Evolutionary conservation across 1,139 yeast species (phyloP).

Genomic region (Protomyces inouyei): DNA sequence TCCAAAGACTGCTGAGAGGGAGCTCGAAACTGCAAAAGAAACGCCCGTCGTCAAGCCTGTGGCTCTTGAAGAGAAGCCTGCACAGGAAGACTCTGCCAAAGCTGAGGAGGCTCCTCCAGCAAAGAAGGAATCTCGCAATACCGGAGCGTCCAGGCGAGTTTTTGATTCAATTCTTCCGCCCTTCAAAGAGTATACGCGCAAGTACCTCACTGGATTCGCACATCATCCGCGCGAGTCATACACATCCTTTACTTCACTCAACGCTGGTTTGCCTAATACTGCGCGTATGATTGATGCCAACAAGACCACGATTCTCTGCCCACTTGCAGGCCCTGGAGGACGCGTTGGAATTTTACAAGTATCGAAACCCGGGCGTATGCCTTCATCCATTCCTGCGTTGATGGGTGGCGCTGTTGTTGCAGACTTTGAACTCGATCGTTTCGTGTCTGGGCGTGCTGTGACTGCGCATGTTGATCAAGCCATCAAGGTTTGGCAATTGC

Average conservation of each 20-base stretch:
- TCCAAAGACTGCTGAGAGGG: neutral
- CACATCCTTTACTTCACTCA: slow-evolving; percentile 18
- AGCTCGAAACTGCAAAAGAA: neutral
- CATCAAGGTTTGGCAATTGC: slow-evolving; percentile 15
- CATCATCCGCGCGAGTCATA: slow-evolving; percentile 21
- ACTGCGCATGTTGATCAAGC: slow-evolving; percentile 19
- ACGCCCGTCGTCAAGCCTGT: neutral
- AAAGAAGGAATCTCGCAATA: neutral
- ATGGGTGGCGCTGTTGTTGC: slow-evolving; percentile 22
- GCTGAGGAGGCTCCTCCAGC: neutral
- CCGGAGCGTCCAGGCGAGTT: neutral
- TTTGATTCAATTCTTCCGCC: neutral
- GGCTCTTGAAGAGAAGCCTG: neutral
- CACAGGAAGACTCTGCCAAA: neutral
- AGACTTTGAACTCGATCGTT: slow-evolving; percentile 17
- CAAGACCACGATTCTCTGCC: slow-evolving; percentile 1
- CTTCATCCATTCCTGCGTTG: slow-evolving; percentile 7
- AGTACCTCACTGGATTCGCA: slow-evolving; percentile 9
- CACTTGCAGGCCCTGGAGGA: slow-evolving; percentile 24
- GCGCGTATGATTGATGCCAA: slow-evolving; percentile 22
- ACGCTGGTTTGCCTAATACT: slow-evolving; percentile 21
- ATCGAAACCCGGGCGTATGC: slow-evolving; percentile 12
- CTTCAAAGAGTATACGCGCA: slow-evolving; percentile 12
- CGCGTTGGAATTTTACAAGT: slow-evolving; percentile 5
- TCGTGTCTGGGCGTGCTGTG: slow-evolving; percentile 6